Conservation (phyloP, 352 stramenopile species). For the Globisporangium carolinianum region DNA sequence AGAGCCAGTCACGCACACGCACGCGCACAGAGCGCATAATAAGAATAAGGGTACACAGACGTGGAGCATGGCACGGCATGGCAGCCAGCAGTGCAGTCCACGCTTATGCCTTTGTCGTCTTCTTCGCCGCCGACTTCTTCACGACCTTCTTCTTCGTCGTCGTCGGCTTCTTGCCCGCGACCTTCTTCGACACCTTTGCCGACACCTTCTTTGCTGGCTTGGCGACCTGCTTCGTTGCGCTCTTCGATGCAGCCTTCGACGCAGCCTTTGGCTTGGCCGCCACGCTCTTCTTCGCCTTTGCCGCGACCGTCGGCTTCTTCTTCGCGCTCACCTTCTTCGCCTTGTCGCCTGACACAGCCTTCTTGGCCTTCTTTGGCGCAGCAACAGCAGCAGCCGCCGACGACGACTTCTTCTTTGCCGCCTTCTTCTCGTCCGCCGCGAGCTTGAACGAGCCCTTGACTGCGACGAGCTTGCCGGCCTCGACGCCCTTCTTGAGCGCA, state of each 20-base stretch:
- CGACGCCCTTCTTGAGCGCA: constrained; percentile 87
- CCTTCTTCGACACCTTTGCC: constrained; percentile 16
- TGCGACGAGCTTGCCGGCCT: constrained; percentile 84
- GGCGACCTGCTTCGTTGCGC: constrained; percentile 14
- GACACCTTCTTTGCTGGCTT: constrained; percentile 17
- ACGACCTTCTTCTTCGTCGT: constrained; percentile 29
- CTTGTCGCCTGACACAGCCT: constrained; percentile 17
- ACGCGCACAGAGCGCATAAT: constrained; percentile 15
- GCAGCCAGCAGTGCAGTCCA: not conserved
- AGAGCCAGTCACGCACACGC: too few species aligned
- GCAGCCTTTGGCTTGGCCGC: constrained; percentile 28
- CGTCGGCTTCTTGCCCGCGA: constrained; percentile 22
- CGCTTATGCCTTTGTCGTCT: constrained; percentile 20
- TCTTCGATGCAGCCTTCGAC: constrained; percentile 18
- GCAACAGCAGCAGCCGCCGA: not conserved
- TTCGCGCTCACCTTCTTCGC: constrained; percentile 61
- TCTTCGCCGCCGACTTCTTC: constrained; percentile 25
- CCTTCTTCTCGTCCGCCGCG: constrained; percentile 88
- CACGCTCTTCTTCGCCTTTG: constrained; percentile 67
- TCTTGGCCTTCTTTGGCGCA: constrained; percentile 21
- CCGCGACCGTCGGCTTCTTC: constrained; percentile 45
- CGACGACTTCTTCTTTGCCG: constrained; percentile 15
- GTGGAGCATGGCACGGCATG: not conserved
- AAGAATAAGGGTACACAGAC: constrained; percentile 37
- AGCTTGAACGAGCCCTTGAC: constrained; percentile 95